Evolutionary conservation across 2,329 filamentous ascomycete species (phyloP).

Genomic region (Venturiaceae sp.): DNA sequence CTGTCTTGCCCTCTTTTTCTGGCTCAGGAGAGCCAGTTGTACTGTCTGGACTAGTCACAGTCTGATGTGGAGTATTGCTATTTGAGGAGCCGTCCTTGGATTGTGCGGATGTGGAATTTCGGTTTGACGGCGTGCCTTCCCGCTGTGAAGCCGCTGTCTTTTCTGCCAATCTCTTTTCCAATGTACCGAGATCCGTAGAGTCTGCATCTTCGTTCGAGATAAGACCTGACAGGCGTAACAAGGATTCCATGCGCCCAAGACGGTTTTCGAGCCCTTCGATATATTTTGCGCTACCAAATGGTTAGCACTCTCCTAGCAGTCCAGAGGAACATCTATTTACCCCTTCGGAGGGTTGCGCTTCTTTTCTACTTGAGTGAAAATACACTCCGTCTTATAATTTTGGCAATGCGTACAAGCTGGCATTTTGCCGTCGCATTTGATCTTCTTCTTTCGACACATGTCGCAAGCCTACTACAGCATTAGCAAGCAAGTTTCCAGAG

Average conservation of each 20-base stretch:
- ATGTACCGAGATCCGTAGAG: constrained; percentile 74
- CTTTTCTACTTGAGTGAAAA: constrained; percentile 98
- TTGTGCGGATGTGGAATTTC: not conserved
- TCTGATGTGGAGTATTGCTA: not conserved
- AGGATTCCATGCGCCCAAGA: constrained; percentile 87
- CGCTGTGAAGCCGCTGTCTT: constrained; percentile 20
- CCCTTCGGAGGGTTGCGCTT: constrained; percentile 96
- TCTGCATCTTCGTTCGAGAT: constrained; percentile 78
- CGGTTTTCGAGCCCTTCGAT: constrained; percentile 95
- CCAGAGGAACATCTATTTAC: constrained; percentile 38
- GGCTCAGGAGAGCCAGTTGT: constrained; percentile 34
- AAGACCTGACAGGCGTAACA: constrained; percentile 77
- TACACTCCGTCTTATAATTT: constrained; percentile 96
- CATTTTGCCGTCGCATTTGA: constrained; percentile 96
- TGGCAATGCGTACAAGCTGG: constrained; percentile 91
- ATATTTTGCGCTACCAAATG: constrained; percentile 68
- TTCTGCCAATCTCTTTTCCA: constrained; percentile 66
- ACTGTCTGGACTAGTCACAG: not conserved
- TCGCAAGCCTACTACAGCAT: constrained; percentile 62
- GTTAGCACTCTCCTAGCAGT: constrained; percentile 5
- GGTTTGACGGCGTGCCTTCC: constrained; percentile 7
- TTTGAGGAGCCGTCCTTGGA: not conserved
- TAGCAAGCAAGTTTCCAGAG: constrained; percentile 8
- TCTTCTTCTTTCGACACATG: constrained; percentile 93
- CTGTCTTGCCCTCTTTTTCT: constrained; percentile 42